phyloP scores from a whole-genome alignment of 2,329 filamentous ascomycete genomes.

The Penicillium sp. region DNA sequence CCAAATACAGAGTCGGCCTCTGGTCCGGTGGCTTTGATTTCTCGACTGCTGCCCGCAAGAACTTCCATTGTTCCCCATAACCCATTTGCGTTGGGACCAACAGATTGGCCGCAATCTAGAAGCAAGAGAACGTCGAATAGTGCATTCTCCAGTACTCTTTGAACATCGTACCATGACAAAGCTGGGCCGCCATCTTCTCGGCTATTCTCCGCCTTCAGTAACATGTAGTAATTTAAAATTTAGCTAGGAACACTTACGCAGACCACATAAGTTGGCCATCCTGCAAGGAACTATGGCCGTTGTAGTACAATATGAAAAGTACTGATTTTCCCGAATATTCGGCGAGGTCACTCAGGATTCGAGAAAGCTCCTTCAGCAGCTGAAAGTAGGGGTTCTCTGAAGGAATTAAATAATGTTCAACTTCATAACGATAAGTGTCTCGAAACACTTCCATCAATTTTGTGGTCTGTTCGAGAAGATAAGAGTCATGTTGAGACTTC shows the following conservation, averaged over 20 bases:
- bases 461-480: neutral
- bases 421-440: neutral
- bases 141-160: neutral
- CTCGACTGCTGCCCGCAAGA: neutral
- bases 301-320: neutral
- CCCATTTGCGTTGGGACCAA: neutral
- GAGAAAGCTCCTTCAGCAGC: neutral
- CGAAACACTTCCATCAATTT: conserved; percentile 1
- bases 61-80: conserved; percentile 1
- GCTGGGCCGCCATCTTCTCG: neutral
- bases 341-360: neutral
- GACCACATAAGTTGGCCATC: conserved; percentile 4
- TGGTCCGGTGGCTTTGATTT: neutral
- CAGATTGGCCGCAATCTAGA: neutral
- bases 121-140: neutral
- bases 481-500: neutral
- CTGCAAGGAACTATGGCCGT: neutral
- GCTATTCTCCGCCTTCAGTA: neutral
- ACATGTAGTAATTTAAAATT: neutral
- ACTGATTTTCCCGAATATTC: neutral
- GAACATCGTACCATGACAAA: neutral
- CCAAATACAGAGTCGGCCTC: neutral
- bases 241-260: neutral
- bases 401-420: neutral
- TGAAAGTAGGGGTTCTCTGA: neutral